A percentile compares a stretch with the other conserved stretches of the same genome.
Conservation (phyloP, 176 grass and related monocot species). For the Raddia guianensis region DNA sequence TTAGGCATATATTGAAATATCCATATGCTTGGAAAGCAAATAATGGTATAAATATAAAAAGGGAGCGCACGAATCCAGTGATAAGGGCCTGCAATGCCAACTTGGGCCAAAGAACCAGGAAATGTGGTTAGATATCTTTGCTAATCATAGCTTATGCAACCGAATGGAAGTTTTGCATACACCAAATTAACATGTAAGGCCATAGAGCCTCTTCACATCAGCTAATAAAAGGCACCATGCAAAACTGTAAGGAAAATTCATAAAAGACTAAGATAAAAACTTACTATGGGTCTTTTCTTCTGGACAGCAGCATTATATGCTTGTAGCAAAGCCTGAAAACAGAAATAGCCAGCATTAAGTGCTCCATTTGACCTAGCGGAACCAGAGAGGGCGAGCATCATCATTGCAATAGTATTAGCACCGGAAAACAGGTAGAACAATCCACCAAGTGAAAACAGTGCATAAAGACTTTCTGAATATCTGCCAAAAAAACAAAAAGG, state of each 20-base stretch:
- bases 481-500: slow-evolving; percentile 49
- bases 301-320: slow-evolving; percentile 63
- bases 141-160: not conserved
- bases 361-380: slow-evolving; percentile 95
- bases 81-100: slow-evolving; percentile 56
- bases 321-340: slow-evolving; percentile 78
- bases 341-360: slow-evolving; percentile 99
- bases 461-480: slow-evolving; percentile 90
- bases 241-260: not conserved
- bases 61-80: slow-evolving; percentile 46
- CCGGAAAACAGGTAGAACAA: slow-evolving; percentile 89
- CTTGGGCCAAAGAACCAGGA: slow-evolving; percentile 55
- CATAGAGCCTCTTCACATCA: not conserved
- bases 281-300: slow-evolving; percentile 73
- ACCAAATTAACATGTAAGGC: not conserved
- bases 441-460: slow-evolving; percentile 76
- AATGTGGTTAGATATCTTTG: slow-evolving; percentile 35
- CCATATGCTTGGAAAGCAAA: slow-evolving; percentile 88
- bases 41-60: slow-evolving; percentile 82
- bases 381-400: slow-evolving; percentile 91
- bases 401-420: slow-evolving; percentile 65
- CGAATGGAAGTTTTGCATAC: not conserved
- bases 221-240: slow-evolving; percentile 5
- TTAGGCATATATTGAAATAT: slow-evolving; percentile 82
- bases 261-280: slow-evolving; percentile 29